Percentiles rank a stretch among this genome's conserved stretches.
Evolutionary conservation across 305 asterid species (phyloP).

Genomic region (Fraxinus albicans): DNA sequence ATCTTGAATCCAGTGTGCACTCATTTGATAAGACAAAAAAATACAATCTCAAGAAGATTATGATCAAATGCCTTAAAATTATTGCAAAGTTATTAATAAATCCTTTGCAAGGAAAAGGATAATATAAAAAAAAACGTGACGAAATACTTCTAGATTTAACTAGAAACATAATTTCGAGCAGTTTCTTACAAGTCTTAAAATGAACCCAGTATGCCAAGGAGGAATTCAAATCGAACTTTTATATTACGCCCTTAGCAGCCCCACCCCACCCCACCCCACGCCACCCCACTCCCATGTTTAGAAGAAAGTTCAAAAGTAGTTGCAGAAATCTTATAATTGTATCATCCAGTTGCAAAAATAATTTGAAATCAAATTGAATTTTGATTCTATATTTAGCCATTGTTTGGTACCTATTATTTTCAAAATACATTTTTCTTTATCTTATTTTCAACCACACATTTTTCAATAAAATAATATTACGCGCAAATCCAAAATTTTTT

Average conservation of each 20-base stretch:
- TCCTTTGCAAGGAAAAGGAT: neutral
- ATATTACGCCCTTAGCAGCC: conserved; percentile 8
- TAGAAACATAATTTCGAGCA: conserved; percentile 1
- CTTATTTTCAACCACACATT: no score
- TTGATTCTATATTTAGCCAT: neutral
- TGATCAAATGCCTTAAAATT: neutral
- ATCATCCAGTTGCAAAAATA: neutral
- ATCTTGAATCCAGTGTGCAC: neutral
- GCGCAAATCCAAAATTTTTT: no score
- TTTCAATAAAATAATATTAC: no score
- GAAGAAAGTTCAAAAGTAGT: neutral
- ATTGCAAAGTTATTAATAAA: neutral
- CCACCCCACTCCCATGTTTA: neutral
- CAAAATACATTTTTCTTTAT: no score
- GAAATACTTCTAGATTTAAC: neutral
- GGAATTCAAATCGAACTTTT: conserved; percentile 13
- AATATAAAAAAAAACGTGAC: neutral
- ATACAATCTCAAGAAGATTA: neutral
- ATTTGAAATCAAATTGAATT: neutral
- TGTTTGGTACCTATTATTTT: no score
- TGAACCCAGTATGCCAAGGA: neutral
- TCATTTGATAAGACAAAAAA: neutral
- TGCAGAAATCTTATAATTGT: neutral
- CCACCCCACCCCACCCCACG: neutral
- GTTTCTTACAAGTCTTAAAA: neutral